A percentile compares a stretch with the other conserved stretches of the same genome.
Conservation (phyloP, 495 filamentous ascomycete genomes). For the Alectoria sarmentosa region DNA sequence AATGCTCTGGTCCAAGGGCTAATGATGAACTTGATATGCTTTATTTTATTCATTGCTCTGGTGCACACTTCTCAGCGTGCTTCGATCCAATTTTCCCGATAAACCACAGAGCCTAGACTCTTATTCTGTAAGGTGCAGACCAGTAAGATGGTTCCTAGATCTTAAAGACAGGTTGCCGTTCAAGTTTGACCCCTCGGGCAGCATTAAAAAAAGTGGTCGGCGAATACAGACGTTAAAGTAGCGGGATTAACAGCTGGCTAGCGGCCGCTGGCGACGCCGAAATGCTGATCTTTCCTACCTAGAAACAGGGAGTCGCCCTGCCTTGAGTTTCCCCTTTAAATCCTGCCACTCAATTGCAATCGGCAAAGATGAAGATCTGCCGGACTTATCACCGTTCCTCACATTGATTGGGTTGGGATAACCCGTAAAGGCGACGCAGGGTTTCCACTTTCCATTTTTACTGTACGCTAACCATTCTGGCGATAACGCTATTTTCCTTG, state of each 20-base stretch:
- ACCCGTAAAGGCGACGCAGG: too few relatives aligned
- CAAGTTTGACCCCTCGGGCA: too few relatives aligned
- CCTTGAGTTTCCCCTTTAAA: background rate
- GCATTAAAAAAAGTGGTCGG: too few relatives aligned
- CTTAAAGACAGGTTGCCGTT: too few relatives aligned
- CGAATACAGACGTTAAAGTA: background rate
- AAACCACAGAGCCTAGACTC: background rate
- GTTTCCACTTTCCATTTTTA: too few relatives aligned
- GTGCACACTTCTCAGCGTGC: background rate
- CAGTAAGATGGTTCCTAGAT: too few relatives aligned
- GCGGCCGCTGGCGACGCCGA: background rate
- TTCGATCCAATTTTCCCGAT: background rate
- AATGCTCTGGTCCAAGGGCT: background rate
- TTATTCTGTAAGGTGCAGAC: too few relatives aligned
- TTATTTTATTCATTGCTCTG: background rate
- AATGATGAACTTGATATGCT: background rate
- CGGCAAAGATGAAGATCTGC: conserved; percentile 4
- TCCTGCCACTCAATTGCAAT: background rate
- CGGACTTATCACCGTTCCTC: background rate
- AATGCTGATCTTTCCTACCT: background rate
- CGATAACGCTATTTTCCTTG: background rate
- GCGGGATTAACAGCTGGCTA: background rate
- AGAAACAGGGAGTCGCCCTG: background rate
- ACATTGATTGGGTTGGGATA: background rate
- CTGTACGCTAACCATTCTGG: background rate